Conservation (phyloP, 2,329 filamentous ascomycete genomes). For the Paecilomyces fulvus region DNA sequence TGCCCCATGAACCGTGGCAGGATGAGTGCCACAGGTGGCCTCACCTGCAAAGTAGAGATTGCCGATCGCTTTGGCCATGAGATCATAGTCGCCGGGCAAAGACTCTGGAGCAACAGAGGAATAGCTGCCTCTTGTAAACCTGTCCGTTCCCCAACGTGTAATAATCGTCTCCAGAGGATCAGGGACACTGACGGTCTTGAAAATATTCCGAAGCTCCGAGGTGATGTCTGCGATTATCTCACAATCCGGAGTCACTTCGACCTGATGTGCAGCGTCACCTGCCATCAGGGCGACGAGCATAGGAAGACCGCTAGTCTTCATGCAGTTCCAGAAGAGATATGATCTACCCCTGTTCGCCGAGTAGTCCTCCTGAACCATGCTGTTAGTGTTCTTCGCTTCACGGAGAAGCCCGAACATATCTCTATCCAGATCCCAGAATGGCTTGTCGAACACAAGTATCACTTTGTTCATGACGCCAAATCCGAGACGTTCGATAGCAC, state of each 20-base stretch:
- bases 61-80: constrained; percentile 75
- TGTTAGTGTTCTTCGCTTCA: constrained; percentile 59
- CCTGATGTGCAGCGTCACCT: constrained; percentile 83
- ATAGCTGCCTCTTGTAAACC: constrained; percentile 88
- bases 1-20: constrained; percentile 92
- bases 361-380: constrained; percentile 73
- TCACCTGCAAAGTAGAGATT: constrained; percentile 94
- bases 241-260: constrained; percentile 67
- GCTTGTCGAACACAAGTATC: constrained; percentile 74
- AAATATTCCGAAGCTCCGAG: constrained; percentile 66
- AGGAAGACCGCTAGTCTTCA: constrained; percentile 78
- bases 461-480: constrained; percentile 96
- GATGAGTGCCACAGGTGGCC: constrained; percentile 90
- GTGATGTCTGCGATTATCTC: constrained; percentile 75
- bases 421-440: constrained; percentile 83
- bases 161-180: constrained; percentile 77
- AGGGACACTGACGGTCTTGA: constrained; percentile 56
- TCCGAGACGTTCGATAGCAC: constrained; percentile 72
- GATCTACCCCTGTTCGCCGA: constrained; percentile 73
- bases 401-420: constrained; percentile 93
- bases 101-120: constrained; percentile 84
- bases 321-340: constrained; percentile 96
- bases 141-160: constrained; percentile 85
- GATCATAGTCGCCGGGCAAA: constrained; percentile 78
- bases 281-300: constrained; percentile 91